These are phyloP conservation scores for Kalaharituber pfeilii DNA, from an alignment of 2,329 filamentous ascomycete genomes.

Conservation along the genomic window DNA sequence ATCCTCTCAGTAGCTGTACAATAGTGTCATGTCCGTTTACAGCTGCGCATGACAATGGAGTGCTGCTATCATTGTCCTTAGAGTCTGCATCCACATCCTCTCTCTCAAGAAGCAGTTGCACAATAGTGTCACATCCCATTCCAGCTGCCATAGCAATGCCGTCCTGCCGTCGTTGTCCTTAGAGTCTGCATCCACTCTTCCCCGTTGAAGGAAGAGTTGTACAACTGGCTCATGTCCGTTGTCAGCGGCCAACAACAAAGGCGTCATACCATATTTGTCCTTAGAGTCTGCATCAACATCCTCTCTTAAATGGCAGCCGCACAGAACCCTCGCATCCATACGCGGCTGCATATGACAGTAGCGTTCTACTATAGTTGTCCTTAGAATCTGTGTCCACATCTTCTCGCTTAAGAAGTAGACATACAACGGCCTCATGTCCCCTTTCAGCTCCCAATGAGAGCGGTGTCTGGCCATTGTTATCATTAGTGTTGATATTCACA, in stretches of 20 bases:
- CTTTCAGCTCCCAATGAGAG: constrained; percentile 14
- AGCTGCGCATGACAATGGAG: constrained; percentile 14
- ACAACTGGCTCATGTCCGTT: constrained; percentile 1
- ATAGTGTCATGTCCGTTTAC: background rate
- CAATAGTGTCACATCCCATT: background rate
- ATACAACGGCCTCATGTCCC: constrained; percentile 3
- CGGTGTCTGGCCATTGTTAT: constrained; percentile 5
- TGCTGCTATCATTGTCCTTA: too few species aligned
- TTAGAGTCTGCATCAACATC: too few species aligned
- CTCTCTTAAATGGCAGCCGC: background rate
- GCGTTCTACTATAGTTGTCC: constrained; percentile 3
- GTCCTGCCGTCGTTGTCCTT: constrained; percentile 9
- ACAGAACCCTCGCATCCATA: constrained; percentile 1
- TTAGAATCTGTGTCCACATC: constrained; percentile 1
- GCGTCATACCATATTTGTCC: background rate
- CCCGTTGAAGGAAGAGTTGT: background rate
- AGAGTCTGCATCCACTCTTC: too few species aligned
- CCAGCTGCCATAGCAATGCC: constrained; percentile 6
- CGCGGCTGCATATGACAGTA: constrained; percentile 5
- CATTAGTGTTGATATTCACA: constrained; percentile 7
- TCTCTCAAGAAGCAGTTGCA: background rate
- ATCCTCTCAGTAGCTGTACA: constrained; percentile 6
- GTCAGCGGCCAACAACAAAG: constrained; percentile 1
- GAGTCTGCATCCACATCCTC: background rate
- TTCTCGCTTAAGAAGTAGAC: background rate